Evolutionary conservation across 2,329 filamentous ascomycete genomes (phyloP).

Genomic region (Pyrenophora seminiperda): DNA sequence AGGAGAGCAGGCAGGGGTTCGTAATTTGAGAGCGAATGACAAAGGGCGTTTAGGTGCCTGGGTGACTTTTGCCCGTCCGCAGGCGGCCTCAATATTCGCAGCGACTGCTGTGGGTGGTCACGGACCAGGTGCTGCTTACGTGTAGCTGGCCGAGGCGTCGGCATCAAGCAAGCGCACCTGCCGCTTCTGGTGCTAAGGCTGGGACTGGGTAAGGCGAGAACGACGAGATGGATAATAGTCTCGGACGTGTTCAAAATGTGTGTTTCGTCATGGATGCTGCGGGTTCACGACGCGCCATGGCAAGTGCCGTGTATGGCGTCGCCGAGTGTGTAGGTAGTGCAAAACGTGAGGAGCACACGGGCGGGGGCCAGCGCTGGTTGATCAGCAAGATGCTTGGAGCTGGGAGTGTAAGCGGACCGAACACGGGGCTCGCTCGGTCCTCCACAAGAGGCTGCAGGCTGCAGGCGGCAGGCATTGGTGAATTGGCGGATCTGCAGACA

Average conservation of each 20-base stretch:
- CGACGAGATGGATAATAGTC: too few species aligned
- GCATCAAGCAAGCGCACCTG: slow-evolving; percentile 21
- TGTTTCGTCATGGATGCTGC: too few species aligned
- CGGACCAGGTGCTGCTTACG: slow-evolving; percentile 20
- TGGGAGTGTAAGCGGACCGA: slow-evolving; percentile 19
- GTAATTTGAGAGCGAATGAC: not conserved
- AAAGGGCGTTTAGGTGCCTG: not conserved
- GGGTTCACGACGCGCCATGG: too few species aligned
- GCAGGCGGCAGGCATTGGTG: slow-evolving; percentile 15
- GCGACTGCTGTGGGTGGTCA: slow-evolving; percentile 14
- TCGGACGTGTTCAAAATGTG: too few species aligned
- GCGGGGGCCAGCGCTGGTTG: slow-evolving; percentile 8
- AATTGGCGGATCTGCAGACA: slow-evolving; percentile 11
- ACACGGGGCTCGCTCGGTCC: slow-evolving; percentile 5
- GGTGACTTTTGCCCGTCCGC: slow-evolving; percentile 5
- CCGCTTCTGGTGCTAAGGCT: slow-evolving; percentile 18
- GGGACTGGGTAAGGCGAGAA: not conserved
- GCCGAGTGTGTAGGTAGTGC: not conserved
- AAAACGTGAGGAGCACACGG: slow-evolving; percentile 1
- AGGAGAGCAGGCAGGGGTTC: not conserved
- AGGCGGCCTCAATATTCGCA: slow-evolving; percentile 8
- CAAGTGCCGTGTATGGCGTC: not conserved
- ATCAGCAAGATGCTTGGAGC: slow-evolving; percentile 20
- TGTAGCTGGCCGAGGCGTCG: slow-evolving; percentile 20
- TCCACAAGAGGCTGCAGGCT: too few species aligned